These are phyloP conservation scores for Mycena galericulata DNA, from an alignment of 768 basidiomycete genomes.

Conservation along the genomic window DNA sequence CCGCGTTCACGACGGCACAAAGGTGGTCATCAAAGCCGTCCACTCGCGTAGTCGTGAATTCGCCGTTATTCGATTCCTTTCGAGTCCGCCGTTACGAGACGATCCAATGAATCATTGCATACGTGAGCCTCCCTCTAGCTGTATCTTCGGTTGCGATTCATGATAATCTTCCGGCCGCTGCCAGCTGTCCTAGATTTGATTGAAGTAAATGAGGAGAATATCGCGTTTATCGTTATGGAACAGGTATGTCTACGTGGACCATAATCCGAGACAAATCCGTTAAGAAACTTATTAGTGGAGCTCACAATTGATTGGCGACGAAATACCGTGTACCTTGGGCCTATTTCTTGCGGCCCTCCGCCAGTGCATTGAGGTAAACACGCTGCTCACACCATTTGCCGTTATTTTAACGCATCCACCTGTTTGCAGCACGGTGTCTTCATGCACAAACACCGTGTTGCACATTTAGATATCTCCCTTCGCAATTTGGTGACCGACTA, in stretches of 20 bases:
- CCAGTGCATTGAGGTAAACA: slow-evolving; percentile 75
- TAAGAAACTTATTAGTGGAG: slow-evolving; percentile 66
- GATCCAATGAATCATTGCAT: slow-evolving; percentile 83
- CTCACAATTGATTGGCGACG: slow-evolving; percentile 64
- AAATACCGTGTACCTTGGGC: slow-evolving; percentile 62
- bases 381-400: neutral
- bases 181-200: slow-evolving; percentile 77
- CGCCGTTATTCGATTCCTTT: slow-evolving; percentile 67
- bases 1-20: slow-evolving; percentile 60
- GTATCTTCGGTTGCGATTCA: slow-evolving; percentile 9
- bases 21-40: slow-evolving; percentile 77
- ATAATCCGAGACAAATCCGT: neutral
- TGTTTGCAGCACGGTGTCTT: slow-evolving; percentile 69
- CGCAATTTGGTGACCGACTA: slow-evolving; percentile 78
- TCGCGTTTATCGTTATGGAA: slow-evolving; percentile 83
- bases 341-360: slow-evolving; percentile 68
- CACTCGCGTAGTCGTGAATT: slow-evolving; percentile 73
- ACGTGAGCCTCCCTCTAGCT: slow-evolving; percentile 60
- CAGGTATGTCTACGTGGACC: slow-evolving; percentile 11
- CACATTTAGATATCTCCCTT: slow-evolving; percentile 79
- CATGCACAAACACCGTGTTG: slow-evolving; percentile 75
- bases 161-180: slow-evolving; percentile 20
- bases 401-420: neutral
- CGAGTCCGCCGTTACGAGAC: slow-evolving; percentile 60
- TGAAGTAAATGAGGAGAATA: slow-evolving; percentile 59